These are phyloP conservation scores for Tulasnella sp. DNA, from an alignment of 768 basidiomycete genomes.

Conservation along the genomic window DNA sequence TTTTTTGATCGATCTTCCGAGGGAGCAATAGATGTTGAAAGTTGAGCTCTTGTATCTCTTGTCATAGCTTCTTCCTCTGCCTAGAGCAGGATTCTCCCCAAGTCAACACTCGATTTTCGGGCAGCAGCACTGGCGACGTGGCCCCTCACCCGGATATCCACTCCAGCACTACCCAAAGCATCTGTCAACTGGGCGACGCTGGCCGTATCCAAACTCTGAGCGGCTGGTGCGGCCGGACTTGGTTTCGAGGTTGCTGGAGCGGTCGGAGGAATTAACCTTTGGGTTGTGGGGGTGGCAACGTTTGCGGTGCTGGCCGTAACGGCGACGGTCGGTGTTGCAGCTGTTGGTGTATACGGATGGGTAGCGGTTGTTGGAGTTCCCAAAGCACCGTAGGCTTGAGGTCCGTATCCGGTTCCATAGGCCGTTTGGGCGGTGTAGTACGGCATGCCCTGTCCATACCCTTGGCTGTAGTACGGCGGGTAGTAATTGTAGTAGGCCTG, in stretches of 20 bases:
- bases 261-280: conserved; percentile 29
- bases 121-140: conserved; percentile 1
- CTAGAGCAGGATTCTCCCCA: conserved; percentile 39
- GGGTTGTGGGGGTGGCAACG: background rate
- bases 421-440: conserved; percentile 8
- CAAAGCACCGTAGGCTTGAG: conserved; percentile 38
- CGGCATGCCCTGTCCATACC: conserved; percentile 13
- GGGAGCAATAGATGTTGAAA: background rate
- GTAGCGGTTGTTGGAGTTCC: conserved; percentile 31
- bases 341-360: conserved; percentile 31
- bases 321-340: conserved; percentile 33
- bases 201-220: conserved; percentile 30
- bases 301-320: conserved; percentile 29
- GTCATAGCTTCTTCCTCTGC: conserved; percentile 69
- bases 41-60: conserved; percentile 53
- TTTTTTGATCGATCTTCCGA: conserved; percentile 73
- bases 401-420: conserved; percentile 36
- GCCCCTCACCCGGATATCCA: conserved; percentile 65
- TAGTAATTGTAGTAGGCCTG: conserved; percentile 19
- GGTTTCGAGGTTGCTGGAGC: conserved; percentile 32
- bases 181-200: conserved; percentile 79
- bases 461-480: conserved; percentile 8
- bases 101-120: conserved; percentile 5
- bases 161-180: conserved; percentile 79
- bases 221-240: conserved; percentile 29